Evolutionary conservation across 169 alveolate species (phyloP).

Genomic region (Plasmodium malariae): DNA sequence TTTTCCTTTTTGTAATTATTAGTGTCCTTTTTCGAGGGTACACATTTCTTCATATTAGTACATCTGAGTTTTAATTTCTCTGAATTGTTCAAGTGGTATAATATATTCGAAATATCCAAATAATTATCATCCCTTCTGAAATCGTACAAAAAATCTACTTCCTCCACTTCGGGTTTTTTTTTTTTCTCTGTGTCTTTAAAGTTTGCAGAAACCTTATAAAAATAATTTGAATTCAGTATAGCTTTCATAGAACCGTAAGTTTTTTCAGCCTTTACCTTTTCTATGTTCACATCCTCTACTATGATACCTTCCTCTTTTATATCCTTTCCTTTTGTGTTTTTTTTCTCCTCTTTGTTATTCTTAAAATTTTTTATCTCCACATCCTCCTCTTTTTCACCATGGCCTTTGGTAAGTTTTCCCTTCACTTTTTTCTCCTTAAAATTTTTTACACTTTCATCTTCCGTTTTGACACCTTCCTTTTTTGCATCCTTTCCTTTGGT

Average conservation of each 20-base stretch:
- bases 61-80: no score
- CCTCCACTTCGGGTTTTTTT: constrained; percentile 8
- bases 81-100: neutral
- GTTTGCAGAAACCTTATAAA: neutral
- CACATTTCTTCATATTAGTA: no score
- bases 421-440: neutral
- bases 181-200: neutral
- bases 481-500: neutral
- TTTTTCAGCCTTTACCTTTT: neutral
- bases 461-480: neutral
- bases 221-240: constrained; percentile 7
- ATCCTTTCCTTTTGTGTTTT: neutral
- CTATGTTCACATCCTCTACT: neutral
- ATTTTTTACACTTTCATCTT: neutral
- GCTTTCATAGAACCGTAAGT: neutral
- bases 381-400: neutral
- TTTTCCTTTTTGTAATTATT: no score
- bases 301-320: neutral
- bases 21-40: no score
- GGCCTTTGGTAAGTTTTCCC: neutral
- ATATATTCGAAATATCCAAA: neutral
- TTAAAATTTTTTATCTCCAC: neutral
- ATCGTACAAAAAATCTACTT: constrained; percentile 24
- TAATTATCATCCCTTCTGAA: constrained; percentile 10
- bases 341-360: neutral